Evolutionary conservation across 2,329 filamentous ascomycete species (phyloP).

Genomic region (Colletotrichum liaoningense): DNA sequence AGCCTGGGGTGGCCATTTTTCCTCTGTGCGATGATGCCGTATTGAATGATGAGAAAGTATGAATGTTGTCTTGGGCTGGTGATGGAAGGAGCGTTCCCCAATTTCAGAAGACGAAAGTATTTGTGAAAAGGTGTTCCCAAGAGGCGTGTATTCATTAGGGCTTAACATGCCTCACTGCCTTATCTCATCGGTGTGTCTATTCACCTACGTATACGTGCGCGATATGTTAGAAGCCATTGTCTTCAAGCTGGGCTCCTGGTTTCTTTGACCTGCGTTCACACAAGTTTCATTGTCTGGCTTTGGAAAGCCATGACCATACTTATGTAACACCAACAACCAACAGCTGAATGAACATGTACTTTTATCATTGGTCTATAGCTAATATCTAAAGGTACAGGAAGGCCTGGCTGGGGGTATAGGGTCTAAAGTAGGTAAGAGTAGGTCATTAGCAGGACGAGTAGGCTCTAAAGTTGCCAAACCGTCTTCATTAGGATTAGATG

Average conservation of each 20-base stretch:
- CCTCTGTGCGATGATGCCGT: neutral
- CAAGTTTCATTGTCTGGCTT: neutral
- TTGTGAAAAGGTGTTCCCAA: neutral
- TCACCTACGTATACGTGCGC: too few relatives aligned
- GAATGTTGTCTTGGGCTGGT: neutral
- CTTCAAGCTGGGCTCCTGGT: too few relatives aligned
- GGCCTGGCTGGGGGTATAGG: neutral
- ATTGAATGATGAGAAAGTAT: neutral
- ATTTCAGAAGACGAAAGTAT: neutral
- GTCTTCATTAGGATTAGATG: neutral
- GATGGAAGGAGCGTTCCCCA: neutral
- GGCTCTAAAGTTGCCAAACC: neutral
- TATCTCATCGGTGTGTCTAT: too few relatives aligned
- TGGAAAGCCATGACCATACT: neutral
- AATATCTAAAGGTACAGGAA: neutral
- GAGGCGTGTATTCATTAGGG: neutral
- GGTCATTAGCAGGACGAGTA: neutral
- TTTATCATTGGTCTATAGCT: neutral
- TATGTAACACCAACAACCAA: neutral
- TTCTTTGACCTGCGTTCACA: too few relatives aligned
- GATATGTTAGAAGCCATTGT: too few relatives aligned
- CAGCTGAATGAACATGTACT: neutral
- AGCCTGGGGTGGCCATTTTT: neutral
- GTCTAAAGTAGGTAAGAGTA: neutral
- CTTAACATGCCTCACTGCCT: neutral